Evolutionary conservation across 768 basidiomycete species (phyloP), one percentile per base, ranked within the genome.

Genomic region (Collybia nuda): DNA sequence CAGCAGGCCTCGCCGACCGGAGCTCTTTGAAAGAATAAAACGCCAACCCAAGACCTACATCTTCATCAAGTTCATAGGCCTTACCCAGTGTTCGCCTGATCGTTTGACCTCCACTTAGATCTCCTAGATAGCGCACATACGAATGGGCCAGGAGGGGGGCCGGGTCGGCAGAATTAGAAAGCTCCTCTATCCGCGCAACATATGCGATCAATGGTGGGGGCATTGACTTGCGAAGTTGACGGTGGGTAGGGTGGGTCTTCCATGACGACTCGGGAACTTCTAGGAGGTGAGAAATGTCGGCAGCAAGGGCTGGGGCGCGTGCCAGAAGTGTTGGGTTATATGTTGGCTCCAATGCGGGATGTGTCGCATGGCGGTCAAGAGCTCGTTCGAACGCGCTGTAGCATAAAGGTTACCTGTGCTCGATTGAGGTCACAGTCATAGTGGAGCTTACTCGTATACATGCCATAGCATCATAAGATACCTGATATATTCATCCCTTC

Each of bases 41-140:
- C 29, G 69, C 66, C 26, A 82, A 60, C 5, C 87, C 86, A n/a
- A 74, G 56, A 1, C 77, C 81, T 11, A 62, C 58, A n/a, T 66
- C 70, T 24, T 75, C 73, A 46, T 82, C 76, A 2, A 91, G 74
- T 11, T 66, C 73, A 60, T 90, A 92, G 12, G 86, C 80, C 63
- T 86, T 86, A 14, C 76, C 74, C n/a, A 90, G 64, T 28, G 72
- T 74, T 37, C 79, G 73, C 19, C 82, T 74, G 59, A 91, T 82
- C 51, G 77, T 71, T 69, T 91, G 90, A 1, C 90, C 90, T 5
- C 90, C 89, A 39, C 84, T 86, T 26, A 91, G 72, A 63, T 92
- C 89, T 42, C 88, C 90, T 26, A 91, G 77, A 66, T 91, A 91
- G 28, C 88, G 79, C n/a, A 90, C 86, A 60, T 91, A 91, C 1